Percentiles rank a stretch among this genome's conserved stretches.
Evolutionary conservation across 768 basidiomycete genomes (phyloP).

Genomic region (Lentinula raphanica): DNA sequence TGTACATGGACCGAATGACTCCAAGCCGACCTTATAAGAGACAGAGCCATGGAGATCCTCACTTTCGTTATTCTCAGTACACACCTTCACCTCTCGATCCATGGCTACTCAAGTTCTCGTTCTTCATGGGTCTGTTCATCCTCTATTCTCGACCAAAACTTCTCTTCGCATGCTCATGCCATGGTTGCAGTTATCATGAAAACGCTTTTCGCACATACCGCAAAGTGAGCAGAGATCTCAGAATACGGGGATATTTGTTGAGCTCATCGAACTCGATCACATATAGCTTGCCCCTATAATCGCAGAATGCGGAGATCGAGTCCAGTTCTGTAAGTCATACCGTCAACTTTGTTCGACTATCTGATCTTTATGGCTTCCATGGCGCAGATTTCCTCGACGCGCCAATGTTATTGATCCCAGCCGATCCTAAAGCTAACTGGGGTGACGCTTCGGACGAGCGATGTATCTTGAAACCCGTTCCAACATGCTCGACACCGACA

Average conservation of each 20-base stretch:
- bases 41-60: not conserved
- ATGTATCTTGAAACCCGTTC: not conserved
- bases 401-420: not conserved
- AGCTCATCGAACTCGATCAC: not conserved
- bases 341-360: not conserved
- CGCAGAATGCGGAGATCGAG: not conserved
- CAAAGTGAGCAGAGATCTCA: not conserved
- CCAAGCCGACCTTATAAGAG: not conserved
- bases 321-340: not conserved
- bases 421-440: not conserved
- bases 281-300: constrained; percentile 1
- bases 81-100: not conserved
- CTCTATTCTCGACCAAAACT: not conserved
- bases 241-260: not conserved
- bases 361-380: not conserved
- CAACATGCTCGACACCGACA: constrained; percentile 6
- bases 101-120: constrained; percentile 1
- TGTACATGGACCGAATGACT: constrained; percentile 1
- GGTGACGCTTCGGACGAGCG: not conserved
- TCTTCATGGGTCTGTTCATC: not conserved
- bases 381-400: constrained; percentile 8
- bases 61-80: not conserved
- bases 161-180: not conserved
- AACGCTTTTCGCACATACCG: not conserved
- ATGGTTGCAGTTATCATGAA: not conserved